Evolutionary conservation across 345 rosid species (phyloP).

Genomic region (Bretschneidera sinensis): DNA sequence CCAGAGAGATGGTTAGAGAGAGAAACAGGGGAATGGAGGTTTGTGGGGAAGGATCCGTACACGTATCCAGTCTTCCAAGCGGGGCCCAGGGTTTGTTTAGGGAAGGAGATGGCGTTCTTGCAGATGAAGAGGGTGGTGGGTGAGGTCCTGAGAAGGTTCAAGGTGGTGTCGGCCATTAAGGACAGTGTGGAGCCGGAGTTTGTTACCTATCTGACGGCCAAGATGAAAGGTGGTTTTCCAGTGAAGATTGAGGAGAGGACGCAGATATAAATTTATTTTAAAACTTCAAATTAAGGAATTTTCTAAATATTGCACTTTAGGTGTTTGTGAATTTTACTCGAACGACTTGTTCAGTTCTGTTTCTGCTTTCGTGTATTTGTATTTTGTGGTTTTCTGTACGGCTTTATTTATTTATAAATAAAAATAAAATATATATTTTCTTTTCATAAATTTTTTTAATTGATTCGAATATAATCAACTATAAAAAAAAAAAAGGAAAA

Average conservation of each 20-base stretch:
- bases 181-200: conserved; percentile 40
- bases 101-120: conserved; percentile 44
- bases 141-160: conserved; percentile 36
- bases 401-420: no score
- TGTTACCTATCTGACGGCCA: conserved; percentile 36
- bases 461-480: no score
- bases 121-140: conserved; percentile 49
- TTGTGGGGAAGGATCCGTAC: conserved; percentile 35
- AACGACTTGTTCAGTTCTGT: no score
- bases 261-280: no score
- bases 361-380: no score
- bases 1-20: conserved; percentile 45
- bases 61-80: conserved; percentile 39
- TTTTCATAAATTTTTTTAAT: no score
- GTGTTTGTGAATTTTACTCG: no score
- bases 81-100: conserved; percentile 50
- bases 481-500: no score
- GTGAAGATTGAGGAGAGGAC: conserved; percentile 39
- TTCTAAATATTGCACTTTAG: no score
- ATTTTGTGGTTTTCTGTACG: no score
- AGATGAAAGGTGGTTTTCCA: conserved; percentile 61
- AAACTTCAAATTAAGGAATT: no score
- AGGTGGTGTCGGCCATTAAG: conserved; percentile 40
- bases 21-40: conserved; percentile 38
- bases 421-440: no score